Evolutionary conservation across 805 yeast genomes (phyloP).

Genomic region (Spathaspora arborariae): DNA sequence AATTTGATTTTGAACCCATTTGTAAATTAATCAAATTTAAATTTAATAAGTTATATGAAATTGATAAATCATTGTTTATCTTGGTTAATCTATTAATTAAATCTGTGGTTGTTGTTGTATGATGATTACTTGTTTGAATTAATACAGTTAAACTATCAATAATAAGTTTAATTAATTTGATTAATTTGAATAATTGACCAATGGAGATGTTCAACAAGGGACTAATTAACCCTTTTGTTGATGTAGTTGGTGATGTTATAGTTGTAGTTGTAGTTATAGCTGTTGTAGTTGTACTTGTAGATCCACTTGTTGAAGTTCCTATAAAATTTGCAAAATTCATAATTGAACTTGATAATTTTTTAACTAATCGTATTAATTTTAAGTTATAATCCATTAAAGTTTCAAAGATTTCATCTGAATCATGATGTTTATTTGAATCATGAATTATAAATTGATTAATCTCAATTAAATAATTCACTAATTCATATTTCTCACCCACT

Average conservation of each 20-base stretch:
- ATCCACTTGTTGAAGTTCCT: slow-evolving; percentile 11
- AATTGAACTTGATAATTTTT: slow-evolving; percentile 27
- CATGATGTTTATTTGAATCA: slow-evolving; percentile 2
- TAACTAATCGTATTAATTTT: slow-evolving; percentile 35
- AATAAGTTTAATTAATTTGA: slow-evolving; percentile 32
- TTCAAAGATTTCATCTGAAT: slow-evolving; percentile 18
- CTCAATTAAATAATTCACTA: slow-evolving; percentile 34
- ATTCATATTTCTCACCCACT: slow-evolving; percentile 32
- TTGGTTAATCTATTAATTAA: slow-evolving; percentile 26
- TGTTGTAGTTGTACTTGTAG: slow-evolving; percentile 6
- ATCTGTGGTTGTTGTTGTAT: slow-evolving; percentile 13
- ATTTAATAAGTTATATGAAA: slow-evolving; percentile 28
- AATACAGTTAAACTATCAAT: slow-evolving; percentile 25
- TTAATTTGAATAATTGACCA: slow-evolving; percentile 30
- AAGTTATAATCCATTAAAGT: slow-evolving; percentile 33
- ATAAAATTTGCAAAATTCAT: slow-evolving; percentile 27
- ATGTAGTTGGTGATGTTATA: slow-evolving; percentile 2
- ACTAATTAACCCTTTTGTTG: slow-evolving; percentile 11
- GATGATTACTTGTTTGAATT: slow-evolving; percentile 7
- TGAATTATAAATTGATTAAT: slow-evolving; percentile 13
- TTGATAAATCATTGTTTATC: slow-evolving; percentile 35
- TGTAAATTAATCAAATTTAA: slow-evolving; percentile 19
- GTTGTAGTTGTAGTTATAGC: slow-evolving; percentile 8
- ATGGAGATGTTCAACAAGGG: slow-evolving; percentile 33
- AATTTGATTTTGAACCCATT: slow-evolving; percentile 22